Percentiles rank a stretch among this genome's conserved stretches.
Conservation (phyloP, 208 protist genomes). For the Trypanosoma avium region DNA sequence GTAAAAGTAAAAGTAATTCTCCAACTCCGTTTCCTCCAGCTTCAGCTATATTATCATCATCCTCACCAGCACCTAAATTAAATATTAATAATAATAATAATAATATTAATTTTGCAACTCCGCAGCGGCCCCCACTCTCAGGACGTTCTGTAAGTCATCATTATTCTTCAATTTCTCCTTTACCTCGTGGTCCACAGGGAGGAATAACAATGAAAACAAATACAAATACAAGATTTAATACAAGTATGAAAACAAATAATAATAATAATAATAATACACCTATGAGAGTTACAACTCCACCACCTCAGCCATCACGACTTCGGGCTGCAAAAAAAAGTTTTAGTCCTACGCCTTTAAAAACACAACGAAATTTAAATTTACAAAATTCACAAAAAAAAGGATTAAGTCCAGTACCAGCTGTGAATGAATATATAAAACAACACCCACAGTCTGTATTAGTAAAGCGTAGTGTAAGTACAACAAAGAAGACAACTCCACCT, state of each 20-base stretch:
- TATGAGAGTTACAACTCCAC: neutral
- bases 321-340: neutral
- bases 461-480: neutral
- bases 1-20: no score
- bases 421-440: constrained; percentile 1
- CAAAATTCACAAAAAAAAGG: neutral
- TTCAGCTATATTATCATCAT: neutral
- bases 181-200: neutral
- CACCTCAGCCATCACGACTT: neutral
- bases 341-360: constrained; percentile 15
- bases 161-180: neutral
- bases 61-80: no score
- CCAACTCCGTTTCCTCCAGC: neutral
- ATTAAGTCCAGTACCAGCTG: neutral
- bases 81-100: neutral
- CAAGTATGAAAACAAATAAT: neutral
- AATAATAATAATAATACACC: neutral
- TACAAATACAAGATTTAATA: no score
- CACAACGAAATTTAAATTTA: no score
- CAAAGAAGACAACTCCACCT: neutral
- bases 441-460: neutral
- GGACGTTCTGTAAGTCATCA: neutral
- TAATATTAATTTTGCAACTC: neutral
- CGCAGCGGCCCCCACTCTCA: neutral
- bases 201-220: neutral